These are phyloP conservation scores for Globisporangium abappressorium DNA, from an alignment of 352 stramenopile species.

Conservation along the genomic window DNA sequence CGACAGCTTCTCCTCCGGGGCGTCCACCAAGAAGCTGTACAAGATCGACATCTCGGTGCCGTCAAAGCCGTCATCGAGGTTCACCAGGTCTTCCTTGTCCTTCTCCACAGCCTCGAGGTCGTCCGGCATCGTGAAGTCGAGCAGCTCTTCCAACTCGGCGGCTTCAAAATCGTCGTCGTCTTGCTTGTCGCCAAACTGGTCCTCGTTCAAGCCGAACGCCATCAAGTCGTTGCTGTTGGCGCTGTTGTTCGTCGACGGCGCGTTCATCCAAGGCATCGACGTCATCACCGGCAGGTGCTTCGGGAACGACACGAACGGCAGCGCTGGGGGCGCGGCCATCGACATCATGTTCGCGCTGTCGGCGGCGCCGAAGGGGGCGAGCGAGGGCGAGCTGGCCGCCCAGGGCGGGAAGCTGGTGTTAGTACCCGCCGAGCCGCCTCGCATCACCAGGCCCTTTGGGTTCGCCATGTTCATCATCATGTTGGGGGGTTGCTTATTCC, in stretches of 20 bases:
- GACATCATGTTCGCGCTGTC: conserved; percentile 60
- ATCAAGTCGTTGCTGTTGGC: conserved; percentile 33
- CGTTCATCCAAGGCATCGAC: conserved; percentile 29
- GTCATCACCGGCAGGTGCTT: conserved; percentile 62
- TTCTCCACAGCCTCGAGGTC: conserved; percentile 52
- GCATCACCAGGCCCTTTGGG: conserved; percentile 25
- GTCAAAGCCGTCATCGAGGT: conserved; percentile 81
- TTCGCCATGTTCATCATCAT: conserved; percentile 23
- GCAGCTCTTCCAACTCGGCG: conserved; percentile 66
- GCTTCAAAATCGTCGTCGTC: conserved; percentile 47
- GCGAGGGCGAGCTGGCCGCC: conserved; percentile 24
- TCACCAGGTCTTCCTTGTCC: conserved; percentile 73
- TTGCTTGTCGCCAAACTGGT: conserved; percentile 29
- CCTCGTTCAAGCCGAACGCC: conserved; percentile 32
- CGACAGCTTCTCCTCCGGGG: conserved; percentile 55
- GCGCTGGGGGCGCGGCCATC: conserved; percentile 51
- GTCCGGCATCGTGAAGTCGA: conserved; percentile 72
- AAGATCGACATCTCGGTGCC: conserved; percentile 86
- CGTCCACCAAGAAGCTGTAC: conserved; percentile 82
- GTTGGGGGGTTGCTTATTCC: conserved; percentile 23
- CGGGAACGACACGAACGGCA: conserved; percentile 71
- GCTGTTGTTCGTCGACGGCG: conserved; percentile 9
- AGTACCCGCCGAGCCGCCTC: not conserved
- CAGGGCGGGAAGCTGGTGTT: conserved; percentile 27
- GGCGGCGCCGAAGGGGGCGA: conserved; percentile 20